These are phyloP conservation scores for Aspergillus asperescens DNA, from an alignment of 495 filamentous ascomycete genomes.

Conservation along the genomic window DNA sequence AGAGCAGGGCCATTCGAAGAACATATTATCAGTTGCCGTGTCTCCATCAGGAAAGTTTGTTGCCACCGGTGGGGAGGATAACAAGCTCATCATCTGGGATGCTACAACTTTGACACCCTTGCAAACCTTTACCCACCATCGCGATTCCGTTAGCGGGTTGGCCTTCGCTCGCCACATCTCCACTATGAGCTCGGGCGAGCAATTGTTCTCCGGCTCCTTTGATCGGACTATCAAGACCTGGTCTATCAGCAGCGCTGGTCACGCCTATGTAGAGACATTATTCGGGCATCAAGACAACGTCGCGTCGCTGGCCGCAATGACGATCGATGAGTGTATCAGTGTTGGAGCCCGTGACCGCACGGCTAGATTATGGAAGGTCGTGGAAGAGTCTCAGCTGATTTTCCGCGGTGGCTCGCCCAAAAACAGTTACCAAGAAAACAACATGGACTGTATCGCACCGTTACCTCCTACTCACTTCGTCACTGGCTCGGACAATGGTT, in stretches of 20 bases:
- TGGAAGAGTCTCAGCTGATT: constrained; percentile 89
- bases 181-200: constrained; percentile 56
- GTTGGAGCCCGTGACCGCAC: constrained; percentile 89
- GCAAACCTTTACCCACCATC: constrained; percentile 84
- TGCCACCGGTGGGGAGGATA: constrained; percentile 81
- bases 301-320: constrained; percentile 73
- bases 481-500: constrained; percentile 87
- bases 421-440: constrained; percentile 65
- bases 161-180: constrained; percentile 77
- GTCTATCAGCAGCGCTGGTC: constrained; percentile 56
- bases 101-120: constrained; percentile 68
- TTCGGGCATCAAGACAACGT: constrained; percentile 95
- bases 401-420: constrained; percentile 74
- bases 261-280: constrained; percentile 87
- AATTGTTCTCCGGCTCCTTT: constrained; percentile 80
- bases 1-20: constrained; percentile 67
- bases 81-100: constrained; percentile 80
- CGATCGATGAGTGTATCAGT: constrained; percentile 80
- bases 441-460: constrained; percentile 83
- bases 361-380: constrained; percentile 93
- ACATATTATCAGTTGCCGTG: constrained; percentile 77
- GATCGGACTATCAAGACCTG: constrained; percentile 88
- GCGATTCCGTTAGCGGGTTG: constrained; percentile 77
- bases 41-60: constrained; percentile 86
- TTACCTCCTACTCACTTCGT: constrained; percentile 88